Evolutionary conservation across 2,329 filamentous ascomycete species (phyloP).

Genomic region (Talaromyces piceae): DNA sequence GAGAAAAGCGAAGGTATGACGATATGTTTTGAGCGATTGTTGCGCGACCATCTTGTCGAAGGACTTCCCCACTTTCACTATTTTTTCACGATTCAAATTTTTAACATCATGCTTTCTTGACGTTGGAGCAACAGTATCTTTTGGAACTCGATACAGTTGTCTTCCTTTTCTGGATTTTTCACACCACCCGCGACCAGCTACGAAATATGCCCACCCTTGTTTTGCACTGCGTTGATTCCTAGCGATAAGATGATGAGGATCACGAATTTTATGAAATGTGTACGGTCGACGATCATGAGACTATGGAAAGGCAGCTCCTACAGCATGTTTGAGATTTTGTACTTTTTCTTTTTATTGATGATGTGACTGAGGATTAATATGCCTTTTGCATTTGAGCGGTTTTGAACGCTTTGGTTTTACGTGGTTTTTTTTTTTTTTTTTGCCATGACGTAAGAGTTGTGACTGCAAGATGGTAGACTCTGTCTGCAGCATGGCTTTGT

Average conservation of each 20-base stretch:
- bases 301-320: constrained; percentile 1
- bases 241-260: constrained; percentile 36
- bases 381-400: too few relatives aligned
- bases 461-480: background rate
- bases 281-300: constrained; percentile 13
- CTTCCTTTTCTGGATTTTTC: background rate
- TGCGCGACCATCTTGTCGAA: background rate
- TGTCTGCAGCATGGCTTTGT: background rate
- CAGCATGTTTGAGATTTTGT: constrained; percentile 12
- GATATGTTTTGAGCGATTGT: constrained; percentile 7
- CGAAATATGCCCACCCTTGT: constrained; percentile 32
- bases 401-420: too few relatives aligned
- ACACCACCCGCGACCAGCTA: constrained; percentile 9
- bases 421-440: constrained; percentile 5
- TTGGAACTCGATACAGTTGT: background rate
- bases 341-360: constrained; percentile 4
- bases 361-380: too few relatives aligned
- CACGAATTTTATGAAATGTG: constrained; percentile 35
- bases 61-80: background rate
- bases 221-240: constrained; percentile 28
- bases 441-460: background rate
- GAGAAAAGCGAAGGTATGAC: constrained; percentile 3
- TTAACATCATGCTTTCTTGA: background rate
- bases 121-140: constrained; percentile 1
- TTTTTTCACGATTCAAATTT: constrained; percentile 1